phyloP scores from a whole-genome alignment of 345 rosid genomes.

The Isatis tinctoria region DNA sequence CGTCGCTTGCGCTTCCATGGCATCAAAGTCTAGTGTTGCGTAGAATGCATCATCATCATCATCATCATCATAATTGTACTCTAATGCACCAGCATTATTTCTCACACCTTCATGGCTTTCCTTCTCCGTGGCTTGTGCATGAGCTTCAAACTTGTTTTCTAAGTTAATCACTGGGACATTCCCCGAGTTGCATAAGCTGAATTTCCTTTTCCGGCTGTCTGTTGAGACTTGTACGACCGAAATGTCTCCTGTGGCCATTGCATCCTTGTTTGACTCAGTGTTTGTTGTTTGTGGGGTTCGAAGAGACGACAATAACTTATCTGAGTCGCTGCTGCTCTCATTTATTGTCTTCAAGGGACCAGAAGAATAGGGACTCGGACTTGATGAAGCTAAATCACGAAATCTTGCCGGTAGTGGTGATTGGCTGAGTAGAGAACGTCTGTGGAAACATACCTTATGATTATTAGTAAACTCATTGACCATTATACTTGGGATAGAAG shows the following conservation, averaged over 20 bases:
- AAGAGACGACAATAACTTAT: constrained; percentile 36
- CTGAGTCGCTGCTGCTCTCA: constrained; percentile 40
- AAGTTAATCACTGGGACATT: constrained; percentile 53
- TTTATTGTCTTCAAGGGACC: constrained; percentile 29
- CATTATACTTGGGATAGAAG: not conserved
- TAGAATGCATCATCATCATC: constrained; percentile 71
- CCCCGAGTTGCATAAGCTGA: constrained; percentile 37
- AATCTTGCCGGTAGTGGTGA: constrained; percentile 57
- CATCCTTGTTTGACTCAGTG: constrained; percentile 30
- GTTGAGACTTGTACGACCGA: constrained; percentile 24
- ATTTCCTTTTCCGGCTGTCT: constrained; percentile 54
- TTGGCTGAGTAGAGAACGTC: constrained; percentile 93
- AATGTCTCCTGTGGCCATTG: constrained; percentile 17
- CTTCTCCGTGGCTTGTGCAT: constrained; percentile 25
- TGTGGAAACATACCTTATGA: constrained; percentile 25
- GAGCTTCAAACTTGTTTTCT: constrained; percentile 42
- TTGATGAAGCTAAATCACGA: constrained; percentile 23
- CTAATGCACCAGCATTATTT: constrained; percentile 25
- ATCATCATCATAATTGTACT: constrained; percentile 25
- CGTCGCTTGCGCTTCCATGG: constrained; percentile 77
- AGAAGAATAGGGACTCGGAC: constrained; percentile 37
- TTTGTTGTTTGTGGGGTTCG: constrained; percentile 38
- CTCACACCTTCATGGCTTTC: constrained; percentile 20
- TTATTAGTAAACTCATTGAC: not conserved
- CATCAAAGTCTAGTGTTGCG: constrained; percentile 72